A percentile compares a stretch with the other conserved stretches of the same genome.
These are phyloP conservation scores for Flaveria floridana DNA, from an alignment of 140 eudicot genomes.

Conservation along the genomic window DNA sequence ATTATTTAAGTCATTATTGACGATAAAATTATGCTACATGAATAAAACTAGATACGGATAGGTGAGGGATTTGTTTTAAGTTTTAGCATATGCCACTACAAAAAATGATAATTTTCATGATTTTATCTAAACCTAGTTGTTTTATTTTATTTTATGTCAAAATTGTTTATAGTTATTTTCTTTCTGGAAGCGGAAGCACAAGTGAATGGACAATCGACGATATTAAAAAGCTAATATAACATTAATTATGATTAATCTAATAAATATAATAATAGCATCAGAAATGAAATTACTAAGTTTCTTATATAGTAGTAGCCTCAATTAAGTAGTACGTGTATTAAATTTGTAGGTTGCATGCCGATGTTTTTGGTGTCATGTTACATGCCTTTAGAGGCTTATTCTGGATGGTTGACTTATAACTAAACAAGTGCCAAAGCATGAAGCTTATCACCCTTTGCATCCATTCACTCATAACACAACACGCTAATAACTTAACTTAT, in stretches of 20 bases:
- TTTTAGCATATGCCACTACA: too few relatives aligned
- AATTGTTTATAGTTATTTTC: background rate
- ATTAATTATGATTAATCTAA: background rate
- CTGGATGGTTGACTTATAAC: constrained; percentile 33
- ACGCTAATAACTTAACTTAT: background rate
- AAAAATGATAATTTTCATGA: too few relatives aligned
- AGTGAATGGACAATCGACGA: background rate
- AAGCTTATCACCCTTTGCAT: constrained; percentile 28
- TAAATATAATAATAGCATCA: background rate
- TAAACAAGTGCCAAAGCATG: constrained; percentile 39
- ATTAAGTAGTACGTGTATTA: background rate
- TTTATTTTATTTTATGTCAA: background rate
- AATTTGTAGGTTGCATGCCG: constrained; percentile 15
- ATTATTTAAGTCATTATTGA: too few relatives aligned
- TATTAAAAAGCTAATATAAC: constrained; percentile 4
- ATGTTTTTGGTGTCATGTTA: constrained; percentile 32
- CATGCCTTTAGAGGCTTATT: constrained; percentile 29
- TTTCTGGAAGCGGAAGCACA: background rate
- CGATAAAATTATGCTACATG: too few relatives aligned
- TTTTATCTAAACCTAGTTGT: background rate
- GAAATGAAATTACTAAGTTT: background rate
- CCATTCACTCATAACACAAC: constrained; percentile 17
- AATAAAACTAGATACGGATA: too few relatives aligned
- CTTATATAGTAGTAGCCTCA: constrained; percentile 1
- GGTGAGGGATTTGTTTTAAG: too few relatives aligned